phyloP scores from a whole-genome alignment of 2,329 filamentous ascomycete species.

The Trichoderma guizhouense region DNA sequence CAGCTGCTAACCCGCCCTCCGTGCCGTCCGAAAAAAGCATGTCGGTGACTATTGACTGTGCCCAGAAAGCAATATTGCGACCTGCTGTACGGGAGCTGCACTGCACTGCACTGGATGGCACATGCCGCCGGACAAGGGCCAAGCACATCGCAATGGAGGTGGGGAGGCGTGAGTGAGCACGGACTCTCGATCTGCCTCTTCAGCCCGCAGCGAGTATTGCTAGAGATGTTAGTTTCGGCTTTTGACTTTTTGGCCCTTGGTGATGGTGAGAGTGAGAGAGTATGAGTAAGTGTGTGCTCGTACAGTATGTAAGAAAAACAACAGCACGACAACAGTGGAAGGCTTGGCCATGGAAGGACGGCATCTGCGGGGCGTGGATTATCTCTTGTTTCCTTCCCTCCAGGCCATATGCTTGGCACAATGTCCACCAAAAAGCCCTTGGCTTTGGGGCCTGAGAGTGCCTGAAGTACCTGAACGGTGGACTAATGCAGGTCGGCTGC shows the following conservation, averaged over 20 bases:
- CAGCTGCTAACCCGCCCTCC: constrained; percentile 2
- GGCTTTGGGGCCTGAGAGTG: background rate
- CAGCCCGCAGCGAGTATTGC: background rate
- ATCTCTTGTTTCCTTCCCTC: background rate
- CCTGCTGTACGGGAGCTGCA: background rate
- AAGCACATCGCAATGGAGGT: background rate
- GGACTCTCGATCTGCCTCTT: background rate
- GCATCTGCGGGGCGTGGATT: background rate
- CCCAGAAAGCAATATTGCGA: constrained; percentile 13
- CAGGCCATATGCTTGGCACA: background rate
- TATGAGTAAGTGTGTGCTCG: background rate
- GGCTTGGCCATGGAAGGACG: background rate
- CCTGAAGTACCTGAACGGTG: background rate
- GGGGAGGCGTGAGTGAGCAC: background rate
- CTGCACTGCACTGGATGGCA: background rate
- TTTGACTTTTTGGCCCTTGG: background rate
- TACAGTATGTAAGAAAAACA: background rate
- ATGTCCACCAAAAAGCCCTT: background rate
- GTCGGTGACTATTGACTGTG: background rate
- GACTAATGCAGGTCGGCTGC: constrained; percentile 16
- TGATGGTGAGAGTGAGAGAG: background rate
- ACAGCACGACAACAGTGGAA: too few species aligned
- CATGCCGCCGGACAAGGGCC: background rate
- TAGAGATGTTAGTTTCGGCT: background rate
- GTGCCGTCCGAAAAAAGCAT: background rate